Evolutionary conservation across 2,329 filamentous ascomycete species (phyloP), one percentile per base, ranked within the genome.

Genomic region (Zymoseptoria passerinii): DNA sequence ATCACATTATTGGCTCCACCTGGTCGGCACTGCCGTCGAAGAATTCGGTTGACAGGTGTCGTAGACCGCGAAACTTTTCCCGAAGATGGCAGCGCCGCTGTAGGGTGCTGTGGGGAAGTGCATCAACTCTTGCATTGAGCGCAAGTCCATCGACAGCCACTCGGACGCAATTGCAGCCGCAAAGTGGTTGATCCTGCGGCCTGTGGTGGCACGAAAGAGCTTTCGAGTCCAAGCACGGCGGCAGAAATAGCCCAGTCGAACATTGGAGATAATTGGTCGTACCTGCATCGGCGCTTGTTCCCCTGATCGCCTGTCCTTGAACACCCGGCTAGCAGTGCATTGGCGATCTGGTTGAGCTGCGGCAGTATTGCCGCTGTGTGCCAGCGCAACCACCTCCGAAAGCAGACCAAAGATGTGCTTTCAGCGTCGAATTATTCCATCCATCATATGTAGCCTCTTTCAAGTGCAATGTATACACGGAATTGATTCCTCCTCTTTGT

Each of bases 191-290:
- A 40, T 40, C 35, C 16, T 16, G 16, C 35, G 10, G 35, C 35
- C 16, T 40, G 35, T 16, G 35, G 35, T 44, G 35, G 35, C 35
- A 44, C 35, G 23, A 44, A 4, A 62, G 55, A 57, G 62, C 58
- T 53, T 51, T 52, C 57, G 54, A 59, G 50, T 50, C 54, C 54
- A 44, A 44, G 35, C 35, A 44, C 35, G 35, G 35, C 58, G 50
- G 28, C 57, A 27, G 54, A 61, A 55, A 58, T 60, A 59, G 61
- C 54, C 48, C 55, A 49, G 35, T 44, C 35, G 52, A 54, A 58
- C 61, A 62, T 58, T 61, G 63, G 54, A 57, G 62, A 65, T 63
- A 56, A 54, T 56, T 58, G 58, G 63, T 60, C 50, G 63, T 65
- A 62, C 63, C 63, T 64, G 63, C 63, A 59, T 58, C 56, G 55